These are phyloP conservation scores for Blastocystis hominis DNA, from an alignment of 352 stramenopile genomes.

Conservation along the genomic window DNA sequence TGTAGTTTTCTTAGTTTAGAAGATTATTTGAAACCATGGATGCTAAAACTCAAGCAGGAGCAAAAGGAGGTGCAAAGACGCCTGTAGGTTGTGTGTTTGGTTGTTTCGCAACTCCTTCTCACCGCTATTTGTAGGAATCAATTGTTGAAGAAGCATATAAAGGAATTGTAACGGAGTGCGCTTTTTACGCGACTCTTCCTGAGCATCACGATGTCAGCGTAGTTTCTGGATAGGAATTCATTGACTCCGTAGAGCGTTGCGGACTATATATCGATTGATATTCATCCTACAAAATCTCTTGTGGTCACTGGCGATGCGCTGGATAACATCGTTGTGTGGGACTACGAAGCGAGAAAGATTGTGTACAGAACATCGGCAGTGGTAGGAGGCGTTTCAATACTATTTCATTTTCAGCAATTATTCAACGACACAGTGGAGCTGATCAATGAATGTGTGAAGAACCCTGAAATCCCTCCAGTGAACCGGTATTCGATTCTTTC, in stretches of 20 bases:
- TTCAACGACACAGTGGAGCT: not conserved
- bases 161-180: constrained; percentile 17
- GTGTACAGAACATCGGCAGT: constrained; percentile 28
- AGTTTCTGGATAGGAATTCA: not conserved
- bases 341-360: constrained; percentile 45
- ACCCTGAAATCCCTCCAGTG: constrained; percentile 20
- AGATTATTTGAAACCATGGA: not conserved
- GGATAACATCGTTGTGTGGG: constrained; percentile 33
- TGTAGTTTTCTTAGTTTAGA: not conserved
- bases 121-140: constrained; percentile 4
- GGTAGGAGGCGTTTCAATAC: not conserved
- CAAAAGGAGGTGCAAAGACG: not conserved
- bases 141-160: not conserved
- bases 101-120: not conserved
- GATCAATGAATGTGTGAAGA: not conserved
- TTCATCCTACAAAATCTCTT: constrained; percentile 47
- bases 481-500: not conserved
- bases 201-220: constrained; percentile 18
- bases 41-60: not conserved
- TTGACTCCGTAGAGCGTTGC: constrained; percentile 34
- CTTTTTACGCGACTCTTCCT: constrained; percentile 53
- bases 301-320: not conserved
- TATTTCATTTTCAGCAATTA: not conserved
- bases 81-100: not conserved
- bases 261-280: constrained; percentile 33